phyloP scores from a whole-genome alignment of 768 basidiomycete genomes.

The Porpolomopsis calyptriformis region DNA sequence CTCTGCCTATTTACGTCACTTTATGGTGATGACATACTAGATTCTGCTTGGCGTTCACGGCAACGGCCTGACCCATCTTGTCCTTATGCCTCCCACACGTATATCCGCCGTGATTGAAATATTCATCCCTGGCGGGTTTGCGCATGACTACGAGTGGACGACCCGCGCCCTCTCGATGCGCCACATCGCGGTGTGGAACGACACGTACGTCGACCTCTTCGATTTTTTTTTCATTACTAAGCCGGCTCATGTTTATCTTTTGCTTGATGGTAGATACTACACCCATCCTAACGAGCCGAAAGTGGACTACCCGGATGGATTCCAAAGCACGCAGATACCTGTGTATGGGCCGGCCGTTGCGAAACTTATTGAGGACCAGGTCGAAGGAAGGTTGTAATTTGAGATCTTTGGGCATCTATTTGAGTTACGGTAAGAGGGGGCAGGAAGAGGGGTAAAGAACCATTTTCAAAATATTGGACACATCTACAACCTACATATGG shows the following conservation, averaged over 20 bases:
- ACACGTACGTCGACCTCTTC: slow-evolving; percentile 43
- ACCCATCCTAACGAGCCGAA: slow-evolving; percentile 35
- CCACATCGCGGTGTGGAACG: slow-evolving; percentile 75
- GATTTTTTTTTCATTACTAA: neutral
- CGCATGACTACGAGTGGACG: slow-evolving; percentile 85
- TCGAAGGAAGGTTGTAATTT: slow-evolving; percentile 15
- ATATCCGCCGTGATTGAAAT: slow-evolving; percentile 79
- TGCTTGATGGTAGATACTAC: slow-evolving; percentile 21
- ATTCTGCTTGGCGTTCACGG: slow-evolving; percentile 67
- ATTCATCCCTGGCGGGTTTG: slow-evolving; percentile 71
- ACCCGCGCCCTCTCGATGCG: slow-evolving; percentile 58
- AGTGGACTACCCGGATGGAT: slow-evolving; percentile 72
- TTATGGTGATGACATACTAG: no score
- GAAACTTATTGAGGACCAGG: slow-evolving; percentile 60
- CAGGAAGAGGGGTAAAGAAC: no score
- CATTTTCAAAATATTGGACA: no score
- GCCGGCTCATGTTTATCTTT: neutral
- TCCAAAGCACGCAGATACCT: slow-evolving; percentile 72
- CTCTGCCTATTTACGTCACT: neutral
- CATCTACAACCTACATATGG: no score
- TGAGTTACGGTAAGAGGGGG: no score
- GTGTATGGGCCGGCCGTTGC: slow-evolving; percentile 57
- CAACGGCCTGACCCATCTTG: slow-evolving; percentile 76
- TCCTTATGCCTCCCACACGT: slow-evolving; percentile 70
- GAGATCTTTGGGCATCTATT: neutral